These are phyloP conservation scores for Arctium lappa DNA, from an alignment of 129 eudicot genomes.

Conservation along the genomic window DNA sequence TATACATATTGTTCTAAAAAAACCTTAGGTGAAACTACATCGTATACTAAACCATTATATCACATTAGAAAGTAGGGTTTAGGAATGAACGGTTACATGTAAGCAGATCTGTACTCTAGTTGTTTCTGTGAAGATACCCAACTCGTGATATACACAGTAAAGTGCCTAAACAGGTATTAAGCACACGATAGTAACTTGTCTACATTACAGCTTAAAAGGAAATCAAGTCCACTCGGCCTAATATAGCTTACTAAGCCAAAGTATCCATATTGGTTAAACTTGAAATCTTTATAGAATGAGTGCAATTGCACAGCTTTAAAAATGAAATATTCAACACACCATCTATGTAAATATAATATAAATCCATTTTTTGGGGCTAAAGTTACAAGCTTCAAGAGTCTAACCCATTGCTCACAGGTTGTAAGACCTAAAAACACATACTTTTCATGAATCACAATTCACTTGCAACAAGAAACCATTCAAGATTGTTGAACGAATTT, in stretches of 20 bases:
- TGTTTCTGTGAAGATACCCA: too few species aligned
- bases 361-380: not conserved
- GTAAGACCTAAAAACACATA: conserved; percentile 5
- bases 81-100: too few species aligned
- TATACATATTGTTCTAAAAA: too few species aligned
- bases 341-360: not conserved
- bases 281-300: not conserved
- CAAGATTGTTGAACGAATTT: conserved; percentile 16
- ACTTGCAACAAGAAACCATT: not conserved
- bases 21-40: too few species aligned
- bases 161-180: too few species aligned
- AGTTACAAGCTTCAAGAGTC: not conserved
- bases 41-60: too few species aligned
- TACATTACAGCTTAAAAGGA: too few species aligned
- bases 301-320: not conserved
- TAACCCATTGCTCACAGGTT: not conserved
- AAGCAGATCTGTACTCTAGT: too few species aligned
- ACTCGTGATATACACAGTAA: too few species aligned
- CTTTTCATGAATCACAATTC: not conserved
- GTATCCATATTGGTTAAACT: not conserved
- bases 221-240: too few species aligned
- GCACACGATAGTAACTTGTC: too few species aligned
- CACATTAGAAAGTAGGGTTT: too few species aligned
- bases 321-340: not conserved
- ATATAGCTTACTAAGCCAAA: not conserved